Conservation (phyloP, 2,329 filamentous ascomycete species). For the Chaetoscypha palmicola region DNA sequence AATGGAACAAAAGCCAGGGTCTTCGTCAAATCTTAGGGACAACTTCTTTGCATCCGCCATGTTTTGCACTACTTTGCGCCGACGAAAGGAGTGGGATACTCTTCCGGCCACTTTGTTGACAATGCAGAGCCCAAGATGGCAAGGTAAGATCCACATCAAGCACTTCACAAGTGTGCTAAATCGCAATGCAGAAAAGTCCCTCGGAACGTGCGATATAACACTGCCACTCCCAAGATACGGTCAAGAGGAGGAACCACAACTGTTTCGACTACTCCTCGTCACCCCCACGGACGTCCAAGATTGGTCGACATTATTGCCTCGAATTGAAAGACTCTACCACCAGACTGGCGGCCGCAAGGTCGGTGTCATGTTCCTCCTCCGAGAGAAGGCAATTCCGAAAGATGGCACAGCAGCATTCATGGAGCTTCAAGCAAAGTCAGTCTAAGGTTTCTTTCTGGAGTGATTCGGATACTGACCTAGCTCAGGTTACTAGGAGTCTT, state of each 20-base stretch:
- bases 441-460: neutral
- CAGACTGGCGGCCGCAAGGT: slow-evolving; percentile 27
- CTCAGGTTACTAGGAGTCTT: slow-evolving; percentile 23
- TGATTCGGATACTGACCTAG: slow-evolving; percentile 10
- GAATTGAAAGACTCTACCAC: slow-evolving; percentile 29
- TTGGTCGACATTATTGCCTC: slow-evolving; percentile 13
- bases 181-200: slow-evolving; percentile 17
- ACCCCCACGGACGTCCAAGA: slow-evolving; percentile 23
- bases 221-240: slow-evolving; percentile 19
- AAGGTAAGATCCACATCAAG: slow-evolving; percentile 21
- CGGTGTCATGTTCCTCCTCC: slow-evolving; percentile 30
- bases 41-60: slow-evolving; percentile 12
- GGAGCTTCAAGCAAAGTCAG: slow-evolving; percentile 28
- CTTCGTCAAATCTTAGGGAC: neutral
- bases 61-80: slow-evolving; percentile 30
- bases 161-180: neutral
- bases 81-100: slow-evolving; percentile 25
- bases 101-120: slow-evolving; percentile 24
- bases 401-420: slow-evolving; percentile 25
- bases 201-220: slow-evolving; percentile 28
- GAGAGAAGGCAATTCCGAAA: slow-evolving; percentile 13
- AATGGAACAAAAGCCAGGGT: neutral
- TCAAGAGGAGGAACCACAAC: slow-evolving; percentile 11
- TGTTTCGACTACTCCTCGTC: slow-evolving; percentile 26
- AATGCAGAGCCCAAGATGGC: slow-evolving; percentile 24